phyloP scores from a whole-genome alignment of 805 yeast species.

The Candida germanica region DNA sequence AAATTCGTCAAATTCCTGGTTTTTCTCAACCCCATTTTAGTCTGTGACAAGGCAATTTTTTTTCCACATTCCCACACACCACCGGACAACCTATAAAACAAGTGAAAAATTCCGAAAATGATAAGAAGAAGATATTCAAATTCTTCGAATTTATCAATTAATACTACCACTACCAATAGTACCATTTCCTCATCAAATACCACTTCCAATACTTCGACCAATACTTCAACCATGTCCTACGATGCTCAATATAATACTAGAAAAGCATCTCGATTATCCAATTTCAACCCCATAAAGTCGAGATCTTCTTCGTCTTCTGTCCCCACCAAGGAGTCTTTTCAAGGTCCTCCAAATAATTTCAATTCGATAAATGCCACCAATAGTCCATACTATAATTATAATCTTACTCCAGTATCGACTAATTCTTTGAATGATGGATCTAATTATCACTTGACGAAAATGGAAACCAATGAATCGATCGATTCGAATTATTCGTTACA shows the following conservation, averaged over 20 bases:
- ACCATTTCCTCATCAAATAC: background rate
- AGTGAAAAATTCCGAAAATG: no score
- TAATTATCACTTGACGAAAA: conserved; percentile 24
- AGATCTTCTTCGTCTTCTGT: conserved; percentile 3
- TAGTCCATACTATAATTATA: conserved; percentile 10
- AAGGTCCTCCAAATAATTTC: background rate
- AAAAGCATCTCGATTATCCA: conserved; percentile 14
- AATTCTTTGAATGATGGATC: conserved; percentile 3
- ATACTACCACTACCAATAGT: background rate
- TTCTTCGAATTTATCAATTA: no score
- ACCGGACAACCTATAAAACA: conserved; percentile 1
- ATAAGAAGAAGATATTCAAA: no score
- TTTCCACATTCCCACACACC: conserved; percentile 3
- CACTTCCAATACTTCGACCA: conserved; percentile 1
- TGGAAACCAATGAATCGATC: conserved; percentile 21
- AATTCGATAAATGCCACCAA: conserved; percentile 1
- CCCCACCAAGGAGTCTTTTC: background rate
- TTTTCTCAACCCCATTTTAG: conserved; percentile 5
- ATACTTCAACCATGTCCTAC: conserved; percentile 4
- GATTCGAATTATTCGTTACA: conserved; percentile 18
- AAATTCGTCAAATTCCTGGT: conserved; percentile 3
- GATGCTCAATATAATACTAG: conserved; percentile 6
- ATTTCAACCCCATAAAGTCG: conserved; percentile 14
- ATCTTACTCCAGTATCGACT: conserved; percentile 12
- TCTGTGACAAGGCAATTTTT: conserved; percentile 4